Evolutionary conservation across 139 green algal species (phyloP).

Genomic region (Pleodorina starrii): DNA sequence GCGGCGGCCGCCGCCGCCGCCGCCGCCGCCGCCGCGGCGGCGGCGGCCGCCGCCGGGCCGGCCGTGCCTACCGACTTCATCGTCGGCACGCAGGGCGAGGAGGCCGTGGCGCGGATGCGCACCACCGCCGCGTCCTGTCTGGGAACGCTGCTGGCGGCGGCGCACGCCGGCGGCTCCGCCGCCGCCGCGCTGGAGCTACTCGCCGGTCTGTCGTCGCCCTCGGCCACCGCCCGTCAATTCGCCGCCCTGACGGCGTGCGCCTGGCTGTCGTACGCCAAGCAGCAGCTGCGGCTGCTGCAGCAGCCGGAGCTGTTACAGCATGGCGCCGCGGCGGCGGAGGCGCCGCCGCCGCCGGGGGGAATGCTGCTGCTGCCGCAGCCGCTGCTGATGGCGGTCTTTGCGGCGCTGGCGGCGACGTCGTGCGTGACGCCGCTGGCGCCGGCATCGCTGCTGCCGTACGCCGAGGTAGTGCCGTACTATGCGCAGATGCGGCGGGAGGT

Average conservation of each 20-base stretch:
- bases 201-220: background rate
- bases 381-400: background rate
- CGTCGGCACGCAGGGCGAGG: constrained; percentile 55
- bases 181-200: constrained; percentile 8
- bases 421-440: constrained; percentile 25
- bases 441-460: constrained; percentile 66
- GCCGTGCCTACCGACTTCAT: constrained; percentile 39
- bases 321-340: too few relatives aligned
- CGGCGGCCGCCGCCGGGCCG: background rate
- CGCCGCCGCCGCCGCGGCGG: background rate
- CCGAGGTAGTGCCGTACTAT: constrained; percentile 64
- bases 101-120: constrained; percentile 69
- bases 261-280: constrained; percentile 45
- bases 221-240: constrained; percentile 27
- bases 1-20: background rate
- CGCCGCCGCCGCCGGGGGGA: background rate
- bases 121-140: constrained; percentile 63
- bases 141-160: constrained; percentile 49
- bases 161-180: constrained; percentile 36
- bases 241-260: background rate
- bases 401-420: background rate
- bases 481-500: constrained; percentile 78
- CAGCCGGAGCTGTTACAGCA: background rate
- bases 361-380: background rate
- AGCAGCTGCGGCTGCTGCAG: constrained; percentile 23